Conservation (phyloP, 768 basidiomycete genomes). For the Dacryopinax spathularia region DNA sequence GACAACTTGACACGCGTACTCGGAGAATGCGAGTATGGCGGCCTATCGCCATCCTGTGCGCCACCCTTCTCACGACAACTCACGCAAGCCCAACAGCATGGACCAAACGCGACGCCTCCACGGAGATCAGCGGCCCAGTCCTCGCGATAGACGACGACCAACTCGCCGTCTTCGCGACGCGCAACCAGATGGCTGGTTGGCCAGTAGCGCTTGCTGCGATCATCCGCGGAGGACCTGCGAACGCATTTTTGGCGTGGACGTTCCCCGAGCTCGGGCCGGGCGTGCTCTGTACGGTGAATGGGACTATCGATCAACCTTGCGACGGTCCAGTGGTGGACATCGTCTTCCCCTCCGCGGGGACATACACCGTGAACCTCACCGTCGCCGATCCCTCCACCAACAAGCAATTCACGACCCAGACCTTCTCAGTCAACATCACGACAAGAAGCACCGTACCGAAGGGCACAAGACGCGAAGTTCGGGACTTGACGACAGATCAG, state of each 20-base stretch:
- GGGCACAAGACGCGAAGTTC: neutral
- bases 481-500: neutral
- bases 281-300: neutral
- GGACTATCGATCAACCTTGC: neutral
- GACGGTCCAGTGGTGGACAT: neutral
- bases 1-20: neutral
- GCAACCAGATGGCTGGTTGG: neutral
- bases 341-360: neutral
- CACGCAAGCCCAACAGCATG: neutral
- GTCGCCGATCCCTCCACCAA: neutral
- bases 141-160: neutral
- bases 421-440: neutral
- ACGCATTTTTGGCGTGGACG: neutral
- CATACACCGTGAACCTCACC: neutral
- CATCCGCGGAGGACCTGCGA: neutral
- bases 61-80: neutral
- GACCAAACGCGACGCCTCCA: neutral
- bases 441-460: neutral
- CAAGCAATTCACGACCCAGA: neutral
- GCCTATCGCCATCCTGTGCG: neutral
- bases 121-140: neutral
- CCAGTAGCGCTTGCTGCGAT: neutral
- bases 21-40: neutral
- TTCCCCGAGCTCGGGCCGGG: neutral
- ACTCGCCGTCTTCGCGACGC: neutral